These are phyloP conservation scores for Myrica gale DNA, from an alignment of 306 rosid genomes.

Conservation along the genomic window DNA sequence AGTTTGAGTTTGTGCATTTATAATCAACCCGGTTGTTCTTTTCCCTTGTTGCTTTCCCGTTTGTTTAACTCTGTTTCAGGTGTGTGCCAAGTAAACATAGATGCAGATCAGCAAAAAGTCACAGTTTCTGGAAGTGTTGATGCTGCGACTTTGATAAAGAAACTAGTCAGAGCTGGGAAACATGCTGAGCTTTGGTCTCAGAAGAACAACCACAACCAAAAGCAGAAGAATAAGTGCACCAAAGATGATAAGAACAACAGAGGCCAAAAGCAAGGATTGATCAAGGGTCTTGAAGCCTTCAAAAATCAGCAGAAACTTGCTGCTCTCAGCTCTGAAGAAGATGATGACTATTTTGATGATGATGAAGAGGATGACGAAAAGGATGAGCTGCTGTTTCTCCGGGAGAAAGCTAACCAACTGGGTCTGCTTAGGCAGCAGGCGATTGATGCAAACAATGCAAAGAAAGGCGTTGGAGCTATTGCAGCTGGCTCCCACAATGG, in stretches of 20 bases:
- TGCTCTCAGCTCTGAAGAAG: slow-evolving; percentile 51
- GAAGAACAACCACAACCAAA: slow-evolving; percentile 40
- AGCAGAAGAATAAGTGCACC: slow-evolving; percentile 53
- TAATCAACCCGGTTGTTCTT: neutral
- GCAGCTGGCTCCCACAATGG: slow-evolving; percentile 37
- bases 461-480: slow-evolving; percentile 36
- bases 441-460: slow-evolving; percentile 44
- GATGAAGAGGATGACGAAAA: slow-evolving; percentile 51
- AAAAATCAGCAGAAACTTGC: slow-evolving; percentile 56
- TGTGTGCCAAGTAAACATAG: slow-evolving; percentile 73
- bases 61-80: slow-evolving; percentile 57
- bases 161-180: slow-evolving; percentile 71
- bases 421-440: slow-evolving; percentile 57
- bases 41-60: neutral
- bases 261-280: slow-evolving; percentile 47
- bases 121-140: slow-evolving; percentile 79
- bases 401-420: slow-evolving; percentile 54
- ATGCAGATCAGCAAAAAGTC: slow-evolving; percentile 81
- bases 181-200: slow-evolving; percentile 77
- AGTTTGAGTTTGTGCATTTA: neutral
- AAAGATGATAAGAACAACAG: slow-evolving; percentile 54
- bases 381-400: slow-evolving; percentile 41
- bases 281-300: slow-evolving; percentile 54
- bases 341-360: slow-evolving; percentile 37
- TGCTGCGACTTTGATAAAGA: slow-evolving; percentile 69